These are phyloP conservation scores for Ophiocordyceps robertsii DNA, from an alignment of 2,329 filamentous ascomycete species.

Conservation along the genomic window DNA sequence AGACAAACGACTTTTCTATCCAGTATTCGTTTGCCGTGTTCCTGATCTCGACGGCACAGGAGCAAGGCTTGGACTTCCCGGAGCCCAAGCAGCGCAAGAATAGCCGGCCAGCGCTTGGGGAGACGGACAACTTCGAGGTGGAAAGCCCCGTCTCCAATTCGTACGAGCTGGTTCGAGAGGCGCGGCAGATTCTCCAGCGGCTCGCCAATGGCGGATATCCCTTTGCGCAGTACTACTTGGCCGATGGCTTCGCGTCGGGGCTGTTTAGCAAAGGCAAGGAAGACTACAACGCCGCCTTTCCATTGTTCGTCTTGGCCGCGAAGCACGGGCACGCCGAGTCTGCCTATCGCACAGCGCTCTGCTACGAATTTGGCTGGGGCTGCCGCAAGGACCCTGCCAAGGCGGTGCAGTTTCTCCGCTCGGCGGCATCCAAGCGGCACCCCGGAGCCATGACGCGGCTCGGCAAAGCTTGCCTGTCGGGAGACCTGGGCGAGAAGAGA, in stretches of 20 bases:
- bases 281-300: conserved; percentile 84
- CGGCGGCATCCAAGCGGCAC: conserved; percentile 84
- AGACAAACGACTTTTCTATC: conserved; percentile 78
- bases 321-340: conserved; percentile 98
- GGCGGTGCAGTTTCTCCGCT: conserved; percentile 84
- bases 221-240: conserved; percentile 96
- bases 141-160: conserved; percentile 37
- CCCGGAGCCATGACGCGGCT: conserved; percentile 90
- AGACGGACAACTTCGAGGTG: conserved; percentile 30
- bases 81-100: conserved; percentile 30
- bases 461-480: conserved; percentile 77
- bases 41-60: conserved; percentile 78
- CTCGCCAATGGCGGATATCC: conserved; percentile 82
- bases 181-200: conserved; percentile 75
- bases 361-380: conserved; percentile 98
- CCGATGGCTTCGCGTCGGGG: conserved; percentile 85
- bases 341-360: conserved; percentile 81
- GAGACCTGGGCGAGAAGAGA: conserved; percentile 75
- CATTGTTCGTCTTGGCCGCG: conserved; percentile 81
- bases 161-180: conserved; percentile 67
- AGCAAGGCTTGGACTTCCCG: conserved; percentile 48
- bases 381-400: conserved; percentile 81
- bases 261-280: conserved; percentile 90
- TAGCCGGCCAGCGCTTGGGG: conserved; percentile 32
- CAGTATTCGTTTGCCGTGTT: conserved; percentile 97